A percentile compares a stretch with the other conserved stretches of the same genome.
Conservation (phyloP, 495 filamentous ascomycete genomes). For the Aspergillus avenaceus region DNA sequence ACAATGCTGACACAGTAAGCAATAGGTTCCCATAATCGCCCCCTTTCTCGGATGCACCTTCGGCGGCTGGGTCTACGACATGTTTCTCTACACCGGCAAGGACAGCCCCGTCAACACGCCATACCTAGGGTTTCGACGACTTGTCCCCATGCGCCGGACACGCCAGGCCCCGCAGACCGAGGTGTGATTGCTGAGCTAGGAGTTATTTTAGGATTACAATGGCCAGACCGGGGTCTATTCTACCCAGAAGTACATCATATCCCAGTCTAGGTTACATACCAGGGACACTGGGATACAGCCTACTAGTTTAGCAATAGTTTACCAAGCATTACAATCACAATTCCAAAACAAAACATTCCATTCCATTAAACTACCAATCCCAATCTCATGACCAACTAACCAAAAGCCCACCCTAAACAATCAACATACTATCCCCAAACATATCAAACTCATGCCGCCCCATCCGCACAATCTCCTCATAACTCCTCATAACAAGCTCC, state of each 20-base stretch:
- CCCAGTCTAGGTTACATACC: too few species aligned
- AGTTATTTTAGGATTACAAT: too few species aligned
- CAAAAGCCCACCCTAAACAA: background rate
- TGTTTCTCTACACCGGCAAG: conserved; percentile 54
- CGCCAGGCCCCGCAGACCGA: conserved; percentile 9
- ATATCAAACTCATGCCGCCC: background rate
- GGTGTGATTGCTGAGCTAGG: too few species aligned
- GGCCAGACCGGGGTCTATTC: too few species aligned
- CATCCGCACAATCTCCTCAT: background rate
- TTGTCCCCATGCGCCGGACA: conserved; percentile 21
- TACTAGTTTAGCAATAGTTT: too few species aligned
- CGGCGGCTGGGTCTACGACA: conserved; percentile 58
- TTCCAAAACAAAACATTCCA: background rate
- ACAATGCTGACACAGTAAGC: background rate
- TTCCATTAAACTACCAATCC: too few species aligned
- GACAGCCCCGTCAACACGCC: conserved; percentile 56
- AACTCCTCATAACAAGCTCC: background rate
- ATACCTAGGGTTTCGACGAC: conserved; percentile 48
- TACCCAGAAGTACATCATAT: too few species aligned
- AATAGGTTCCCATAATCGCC: conserved; percentile 50
- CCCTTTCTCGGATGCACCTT: conserved; percentile 55
- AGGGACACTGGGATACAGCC: too few species aligned
- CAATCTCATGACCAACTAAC: background rate
- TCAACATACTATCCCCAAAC: background rate
- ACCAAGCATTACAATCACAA: background rate